Percentiles rank a stretch among this genome's conserved stretches.
phyloP scores from a whole-genome alignment of 179 eudicot genomes.

The Gypsophila paniculata region DNA sequence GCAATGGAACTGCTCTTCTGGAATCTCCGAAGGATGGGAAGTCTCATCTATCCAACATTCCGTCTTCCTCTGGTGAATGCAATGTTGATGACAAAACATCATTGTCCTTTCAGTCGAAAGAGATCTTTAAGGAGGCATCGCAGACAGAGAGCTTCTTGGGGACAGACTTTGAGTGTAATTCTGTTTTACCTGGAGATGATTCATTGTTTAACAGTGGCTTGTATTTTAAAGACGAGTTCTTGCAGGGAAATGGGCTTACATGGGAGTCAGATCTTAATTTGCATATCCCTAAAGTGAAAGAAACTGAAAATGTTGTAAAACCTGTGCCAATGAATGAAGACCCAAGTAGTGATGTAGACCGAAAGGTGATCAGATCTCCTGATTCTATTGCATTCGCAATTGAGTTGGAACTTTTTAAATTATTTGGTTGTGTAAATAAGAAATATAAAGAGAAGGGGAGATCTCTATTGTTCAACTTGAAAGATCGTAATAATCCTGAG shows the following conservation, averaged over 20 bases:
- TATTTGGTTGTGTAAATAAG: constrained; percentile 88
- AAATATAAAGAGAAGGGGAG: constrained; percentile 93
- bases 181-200: constrained; percentile 53
- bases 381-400: constrained; percentile 57
- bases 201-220: constrained; percentile 55
- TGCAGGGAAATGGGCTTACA: constrained; percentile 92
- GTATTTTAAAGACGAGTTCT: constrained; percentile 76
- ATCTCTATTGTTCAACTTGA: constrained; percentile 82
- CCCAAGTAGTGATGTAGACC: constrained; percentile 17
- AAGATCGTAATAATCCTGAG: constrained; percentile 85
- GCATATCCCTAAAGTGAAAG: constrained; percentile 35
- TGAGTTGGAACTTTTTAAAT: constrained; percentile 76
- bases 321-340: constrained; percentile 29
- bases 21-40: constrained; percentile 28
- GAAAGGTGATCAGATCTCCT: constrained; percentile 39
- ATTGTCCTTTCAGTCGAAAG: constrained; percentile 25
- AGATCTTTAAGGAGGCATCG: constrained; percentile 24
- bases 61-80: constrained; percentile 25
- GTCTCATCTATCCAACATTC: constrained; percentile 23
- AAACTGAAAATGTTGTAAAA: constrained; percentile 29
- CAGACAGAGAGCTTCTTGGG: constrained; percentile 40
- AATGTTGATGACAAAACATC: constrained; percentile 20
- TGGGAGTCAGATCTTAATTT: constrained; percentile 67
- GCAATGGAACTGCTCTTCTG: constrained; percentile 15
- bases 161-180: constrained; percentile 38